Evolutionary conservation across 1,139 yeast genomes (phyloP).

Genomic region (Saccharomyces pastorianus): DNA sequence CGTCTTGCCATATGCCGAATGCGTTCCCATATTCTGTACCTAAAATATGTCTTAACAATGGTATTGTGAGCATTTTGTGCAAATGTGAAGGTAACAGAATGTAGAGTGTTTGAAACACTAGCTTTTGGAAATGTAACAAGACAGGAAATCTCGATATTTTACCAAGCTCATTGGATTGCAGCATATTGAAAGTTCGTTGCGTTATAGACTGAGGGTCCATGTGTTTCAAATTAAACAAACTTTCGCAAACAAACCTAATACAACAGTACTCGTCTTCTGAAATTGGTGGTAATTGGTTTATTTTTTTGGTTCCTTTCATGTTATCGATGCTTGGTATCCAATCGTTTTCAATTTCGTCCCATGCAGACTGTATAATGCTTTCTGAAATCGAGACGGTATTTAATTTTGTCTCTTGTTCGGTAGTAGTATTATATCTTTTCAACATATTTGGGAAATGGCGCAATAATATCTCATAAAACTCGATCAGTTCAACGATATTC

Average conservation of each 20-base stretch:
- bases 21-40: slow-evolving; percentile 68
- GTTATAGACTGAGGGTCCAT: slow-evolving; percentile 7
- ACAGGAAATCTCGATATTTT: slow-evolving; percentile 45
- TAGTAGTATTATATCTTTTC: slow-evolving; percentile 9
- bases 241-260: slow-evolving; percentile 33
- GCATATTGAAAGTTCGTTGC: slow-evolving; percentile 32
- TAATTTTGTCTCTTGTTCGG: slow-evolving; percentile 11
- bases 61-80: slow-evolving; percentile 36
- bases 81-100: slow-evolving; percentile 37
- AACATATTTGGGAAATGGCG: slow-evolving; percentile 26
- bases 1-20: slow-evolving; percentile 61
- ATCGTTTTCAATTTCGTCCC: slow-evolving; percentile 21
- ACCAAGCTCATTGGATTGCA: slow-evolving; percentile 50
- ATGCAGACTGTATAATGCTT: slow-evolving; percentile 19
- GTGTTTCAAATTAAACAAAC: slow-evolving; percentile 18
- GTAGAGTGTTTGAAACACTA: slow-evolving; percentile 44
- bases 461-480: slow-evolving; percentile 27
- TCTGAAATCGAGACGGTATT: slow-evolving; percentile 8
- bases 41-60: slow-evolving; percentile 40
- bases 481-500: slow-evolving; percentile 26
- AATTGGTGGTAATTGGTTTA: slow-evolving; percentile 25
- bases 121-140: slow-evolving; percentile 43
- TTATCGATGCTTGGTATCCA: slow-evolving; percentile 36
- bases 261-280: slow-evolving; percentile 37
- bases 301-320: slow-evolving; percentile 24